phyloP scores from a whole-genome alignment of 352 stramenopile genomes.

The Globisporangium irregulare region DNA sequence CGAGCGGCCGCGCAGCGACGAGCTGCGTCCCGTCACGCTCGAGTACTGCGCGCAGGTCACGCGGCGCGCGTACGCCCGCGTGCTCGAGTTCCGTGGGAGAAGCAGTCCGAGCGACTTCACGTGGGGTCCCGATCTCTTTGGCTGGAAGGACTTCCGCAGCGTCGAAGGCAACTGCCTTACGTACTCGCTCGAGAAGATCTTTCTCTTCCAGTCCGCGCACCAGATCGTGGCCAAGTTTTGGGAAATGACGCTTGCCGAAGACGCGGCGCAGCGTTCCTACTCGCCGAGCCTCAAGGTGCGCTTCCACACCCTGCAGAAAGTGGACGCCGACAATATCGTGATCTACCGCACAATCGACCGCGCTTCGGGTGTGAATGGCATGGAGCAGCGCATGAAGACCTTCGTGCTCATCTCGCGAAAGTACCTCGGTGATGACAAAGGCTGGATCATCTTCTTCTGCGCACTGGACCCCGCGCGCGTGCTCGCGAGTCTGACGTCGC shows the following conservation, averaged over 20 bases:
- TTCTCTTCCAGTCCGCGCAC: constrained; percentile 4
- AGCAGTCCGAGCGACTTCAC: constrained; percentile 3
- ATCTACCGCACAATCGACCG: constrained; percentile 22
- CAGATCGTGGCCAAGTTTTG: constrained; percentile 11
- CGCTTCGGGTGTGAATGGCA: neutral
- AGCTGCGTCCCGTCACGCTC: neutral
- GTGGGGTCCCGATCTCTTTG: constrained; percentile 18
- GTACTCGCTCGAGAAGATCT: constrained; percentile 20
- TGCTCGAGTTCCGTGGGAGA: neutral
- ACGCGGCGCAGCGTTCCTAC: constrained; percentile 5
- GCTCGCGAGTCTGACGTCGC: neutral
- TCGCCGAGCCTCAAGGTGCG: constrained; percentile 17
- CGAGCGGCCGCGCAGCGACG: neutral
- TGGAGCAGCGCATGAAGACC: constrained; percentile 16
- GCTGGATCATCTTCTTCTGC: constrained; percentile 10
- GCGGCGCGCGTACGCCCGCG: neutral
- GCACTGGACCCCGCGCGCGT: constrained; percentile 14
- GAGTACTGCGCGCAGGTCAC: constrained; percentile 18
- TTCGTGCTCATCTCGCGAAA: constrained; percentile 14
- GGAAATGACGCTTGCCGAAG: neutral
- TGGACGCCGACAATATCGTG: constrained; percentile 17
- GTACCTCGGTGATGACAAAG: neutral
- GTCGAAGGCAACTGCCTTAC: constrained; percentile 9
- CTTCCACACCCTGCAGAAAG: constrained; percentile 18
- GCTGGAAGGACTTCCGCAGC: constrained; percentile 15